phyloP scores from a whole-genome alignment of 108 stramenopile species.

The Heterococcus sp. region DNA sequence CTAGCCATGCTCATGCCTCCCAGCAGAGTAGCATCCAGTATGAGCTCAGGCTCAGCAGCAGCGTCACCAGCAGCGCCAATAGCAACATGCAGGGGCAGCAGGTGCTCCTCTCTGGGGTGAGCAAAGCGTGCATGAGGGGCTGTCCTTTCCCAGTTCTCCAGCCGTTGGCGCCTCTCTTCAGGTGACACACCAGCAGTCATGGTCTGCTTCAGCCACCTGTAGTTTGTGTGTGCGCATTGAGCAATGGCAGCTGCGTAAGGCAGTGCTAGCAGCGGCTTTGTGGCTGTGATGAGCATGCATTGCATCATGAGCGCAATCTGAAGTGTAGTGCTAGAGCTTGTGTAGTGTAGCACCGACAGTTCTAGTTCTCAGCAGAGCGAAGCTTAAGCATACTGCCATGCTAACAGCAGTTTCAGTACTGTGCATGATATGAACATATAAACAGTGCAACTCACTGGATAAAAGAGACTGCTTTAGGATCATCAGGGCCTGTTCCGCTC shows the following conservation, averaged over 20 bases:
- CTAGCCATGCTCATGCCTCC: slow-evolving; percentile 27
- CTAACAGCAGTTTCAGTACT: no score
- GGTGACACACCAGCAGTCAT: slow-evolving; percentile 12
- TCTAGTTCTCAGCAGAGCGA: no score
- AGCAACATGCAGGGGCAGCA: slow-evolving; percentile 49
- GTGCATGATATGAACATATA: no score
- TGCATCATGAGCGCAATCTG: no score
- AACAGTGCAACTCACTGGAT: no score
- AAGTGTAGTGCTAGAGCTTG: no score
- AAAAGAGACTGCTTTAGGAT: not conserved
- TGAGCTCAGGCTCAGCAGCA: not conserved
- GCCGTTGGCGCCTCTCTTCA: slow-evolving; percentile 17
- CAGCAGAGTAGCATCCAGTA: slow-evolving; percentile 14
- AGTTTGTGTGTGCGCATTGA: no score
- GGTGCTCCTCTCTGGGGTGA: slow-evolving; percentile 58
- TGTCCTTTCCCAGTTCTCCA: slow-evolving; percentile 40
- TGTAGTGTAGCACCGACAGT: no score
- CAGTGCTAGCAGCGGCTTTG: no score
- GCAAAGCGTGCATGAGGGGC: slow-evolving; percentile 44
- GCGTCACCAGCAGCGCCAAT: slow-evolving; percentile 27
- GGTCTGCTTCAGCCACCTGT: slow-evolving; percentile 53
- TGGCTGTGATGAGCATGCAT: no score
- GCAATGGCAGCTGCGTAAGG: no score
- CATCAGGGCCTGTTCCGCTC: not conserved
- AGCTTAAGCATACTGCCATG: no score